phyloP scores from a whole-genome alignment of 306 rosid genomes.

The Quercus variabilis region DNA sequence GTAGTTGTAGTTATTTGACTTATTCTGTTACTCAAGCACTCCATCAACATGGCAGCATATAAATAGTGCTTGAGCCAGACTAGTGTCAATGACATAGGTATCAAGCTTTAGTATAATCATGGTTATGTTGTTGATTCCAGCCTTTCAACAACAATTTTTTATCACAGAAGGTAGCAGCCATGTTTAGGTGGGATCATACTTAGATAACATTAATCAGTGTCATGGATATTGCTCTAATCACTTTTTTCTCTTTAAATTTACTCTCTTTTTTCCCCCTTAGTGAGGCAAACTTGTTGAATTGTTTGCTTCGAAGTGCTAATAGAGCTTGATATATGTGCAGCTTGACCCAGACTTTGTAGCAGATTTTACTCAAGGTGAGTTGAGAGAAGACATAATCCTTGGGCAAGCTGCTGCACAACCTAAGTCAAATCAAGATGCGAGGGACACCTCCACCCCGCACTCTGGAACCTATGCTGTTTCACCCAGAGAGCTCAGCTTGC shows the following conservation, averaged over 20 bases:
- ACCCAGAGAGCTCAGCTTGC: constrained; percentile 64
- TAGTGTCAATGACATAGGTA: not conserved
- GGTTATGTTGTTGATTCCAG: not conserved
- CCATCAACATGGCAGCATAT: not conserved
- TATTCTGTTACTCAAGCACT: not conserved
- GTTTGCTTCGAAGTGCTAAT: constrained; percentile 17
- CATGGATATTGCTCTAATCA: not conserved
- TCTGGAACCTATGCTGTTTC: constrained; percentile 63
- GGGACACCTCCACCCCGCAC: constrained; percentile 31
- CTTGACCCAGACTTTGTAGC: constrained; percentile 54
- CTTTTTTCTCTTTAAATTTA: not conserved
- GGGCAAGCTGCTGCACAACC: constrained; percentile 15
- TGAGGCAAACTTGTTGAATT: not conserved
- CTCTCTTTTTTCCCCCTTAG: not conserved
- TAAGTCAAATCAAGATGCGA: constrained; percentile 31
- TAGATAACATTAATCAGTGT: not conserved
- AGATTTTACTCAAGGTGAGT: constrained; percentile 63
- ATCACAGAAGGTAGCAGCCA: not conserved
- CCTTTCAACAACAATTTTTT: not conserved
- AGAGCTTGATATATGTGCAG: constrained; percentile 43
- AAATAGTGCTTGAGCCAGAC: not conserved
- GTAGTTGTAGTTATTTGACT: not conserved
- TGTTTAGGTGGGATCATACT: not conserved
- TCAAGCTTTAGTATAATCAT: not conserved
- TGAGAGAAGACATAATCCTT: constrained; percentile 39